A percentile compares a stretch with the other conserved stretches of the same genome.
These are phyloP conservation scores for Teunomyces stri DNA, from an alignment of 805 yeast species.

Conservation along the genomic window DNA sequence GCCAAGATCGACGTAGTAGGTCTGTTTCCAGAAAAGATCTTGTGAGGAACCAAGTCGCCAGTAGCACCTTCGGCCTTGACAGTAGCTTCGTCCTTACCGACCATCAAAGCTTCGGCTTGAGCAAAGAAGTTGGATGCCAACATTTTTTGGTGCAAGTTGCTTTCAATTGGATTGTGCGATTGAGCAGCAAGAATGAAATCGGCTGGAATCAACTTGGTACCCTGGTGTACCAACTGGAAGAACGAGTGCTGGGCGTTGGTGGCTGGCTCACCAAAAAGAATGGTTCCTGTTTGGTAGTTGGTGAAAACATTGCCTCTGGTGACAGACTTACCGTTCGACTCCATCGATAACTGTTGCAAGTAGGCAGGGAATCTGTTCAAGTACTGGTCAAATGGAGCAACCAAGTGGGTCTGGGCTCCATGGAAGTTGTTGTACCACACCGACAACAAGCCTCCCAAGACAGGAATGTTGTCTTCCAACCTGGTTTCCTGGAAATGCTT, in stretches of 20 bases:
- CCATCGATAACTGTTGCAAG: conserved; percentile 98
- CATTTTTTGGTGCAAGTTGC: conserved; percentile 94
- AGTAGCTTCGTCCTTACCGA: conserved; percentile 83
- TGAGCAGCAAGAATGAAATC: conserved; percentile 96
- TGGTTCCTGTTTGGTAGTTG: conserved; percentile 93
- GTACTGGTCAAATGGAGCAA: conserved; percentile 98
- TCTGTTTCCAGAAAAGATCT: conserved; percentile 96
- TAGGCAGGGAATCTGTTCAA: conserved; percentile 99
- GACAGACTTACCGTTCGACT: conserved; percentile 97
- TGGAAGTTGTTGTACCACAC: conserved; percentile 99
- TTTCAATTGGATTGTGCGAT: conserved; percentile 95
- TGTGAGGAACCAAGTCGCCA: conserved; percentile 88
- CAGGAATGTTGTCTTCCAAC: conserved; percentile 87
- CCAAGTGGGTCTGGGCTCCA: conserved; percentile 97
- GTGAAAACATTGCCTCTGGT: conserved; percentile 89
- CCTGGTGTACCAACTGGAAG: conserved; percentile 99
- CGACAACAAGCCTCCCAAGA: conserved; percentile 86
- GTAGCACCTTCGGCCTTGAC: conserved; percentile 89
- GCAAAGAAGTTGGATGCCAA: conserved; percentile 99
- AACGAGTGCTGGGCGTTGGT: conserved; percentile 99
- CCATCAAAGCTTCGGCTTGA: conserved; percentile 96
- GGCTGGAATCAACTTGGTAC: conserved; percentile 94
- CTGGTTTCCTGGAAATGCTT: conserved; percentile 83
- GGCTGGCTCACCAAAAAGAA: conserved; percentile 97
- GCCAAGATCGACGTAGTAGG: conserved; percentile 97